Conservation (phyloP, 345 rosid genomes). For the Hirschfeldia incana region DNA sequence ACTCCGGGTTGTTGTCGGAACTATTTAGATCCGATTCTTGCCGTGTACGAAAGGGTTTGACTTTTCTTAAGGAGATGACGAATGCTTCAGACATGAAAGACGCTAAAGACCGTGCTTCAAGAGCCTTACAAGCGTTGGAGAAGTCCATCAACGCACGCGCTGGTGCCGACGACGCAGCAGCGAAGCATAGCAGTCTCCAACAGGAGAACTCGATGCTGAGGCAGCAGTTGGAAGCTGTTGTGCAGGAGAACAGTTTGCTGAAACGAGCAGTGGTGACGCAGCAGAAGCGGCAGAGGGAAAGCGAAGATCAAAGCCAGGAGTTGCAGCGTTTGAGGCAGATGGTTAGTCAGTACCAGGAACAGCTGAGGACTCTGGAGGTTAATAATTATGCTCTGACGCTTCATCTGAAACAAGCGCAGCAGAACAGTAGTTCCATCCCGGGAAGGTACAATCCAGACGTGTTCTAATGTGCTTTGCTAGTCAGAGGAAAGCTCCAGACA, state of each 20-base stretch:
- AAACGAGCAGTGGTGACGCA: constrained; percentile 82
- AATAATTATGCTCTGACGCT: constrained; percentile 73
- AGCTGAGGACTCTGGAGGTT: constrained; percentile 77
- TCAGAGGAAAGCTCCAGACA: background rate
- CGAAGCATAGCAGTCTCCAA: constrained; percentile 47
- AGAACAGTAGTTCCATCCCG: constrained; percentile 47
- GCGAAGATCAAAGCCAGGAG: constrained; percentile 61
- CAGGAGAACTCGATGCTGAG: constrained; percentile 71
- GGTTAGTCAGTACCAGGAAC: constrained; percentile 78
- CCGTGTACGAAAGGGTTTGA: background rate
- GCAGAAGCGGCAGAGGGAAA: constrained; percentile 77
- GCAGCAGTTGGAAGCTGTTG: constrained; percentile 67
- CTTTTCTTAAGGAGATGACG: constrained; percentile 61
- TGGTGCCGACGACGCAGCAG: constrained; percentile 42
- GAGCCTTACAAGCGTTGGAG: constrained; percentile 74
- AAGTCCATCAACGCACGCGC: constrained; percentile 68
- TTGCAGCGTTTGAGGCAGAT: constrained; percentile 74
- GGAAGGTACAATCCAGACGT: constrained; percentile 85
- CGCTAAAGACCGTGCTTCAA: constrained; percentile 80
- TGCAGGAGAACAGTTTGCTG: constrained; percentile 69
- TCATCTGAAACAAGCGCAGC: constrained; percentile 66
- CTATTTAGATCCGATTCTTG: background rate
- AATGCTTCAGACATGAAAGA: constrained; percentile 72
- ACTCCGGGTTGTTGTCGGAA: background rate
- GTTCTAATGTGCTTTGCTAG: constrained; percentile 43